Evolutionary conservation across 2,329 filamentous ascomycete species (phyloP), one percentile per base, ranked within the genome.

Genomic region (Colletotrichum noveboracense): DNA sequence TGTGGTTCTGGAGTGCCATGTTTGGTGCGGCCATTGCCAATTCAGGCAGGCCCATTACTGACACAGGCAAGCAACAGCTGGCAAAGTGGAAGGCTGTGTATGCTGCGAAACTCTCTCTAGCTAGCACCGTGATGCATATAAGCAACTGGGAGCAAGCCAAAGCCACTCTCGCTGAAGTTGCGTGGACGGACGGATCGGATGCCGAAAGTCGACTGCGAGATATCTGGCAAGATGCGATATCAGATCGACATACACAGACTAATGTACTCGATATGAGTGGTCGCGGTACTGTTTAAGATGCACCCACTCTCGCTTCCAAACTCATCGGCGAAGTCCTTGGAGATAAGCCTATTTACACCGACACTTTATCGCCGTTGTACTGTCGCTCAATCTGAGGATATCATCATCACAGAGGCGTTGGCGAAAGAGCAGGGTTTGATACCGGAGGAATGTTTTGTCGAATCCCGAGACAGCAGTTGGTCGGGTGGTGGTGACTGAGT

Each of bases 1-100:
- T 87, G 34, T 88, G 86, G 86, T 83, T 88, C 38, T 88, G 86
- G 85, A 86, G 85, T 26, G 84, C 87, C 60, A 83, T 88, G 80
- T 87, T 88, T 73, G 86, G 86, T 56, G 86, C 86, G 12, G 86
- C 85, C 43, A 83, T 85, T 60, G 85, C 85, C 56, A 81, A 80
- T 66, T 80, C 84, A n/a, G 85, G 84, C 16, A 82, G 82, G 70
- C 80, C 83, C 26, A 80, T 80, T 61, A 86, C 83, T 55, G 77
- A 79, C 5, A 78, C 82, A 16, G 85, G 87, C 70, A 80, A 80
- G 71, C 81, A 80, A 72, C 85, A 87, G 74, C 81, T 87, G 76
- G 81, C 81, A 48, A 82, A 81, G 77, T 83, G 85, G 80, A 81
- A 80, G 74, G 82, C 82, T 52, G 78, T 84, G 52, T 87, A 87